phyloP scores from a whole-genome alignment of 768 basidiomycete species.

The Mycena crocata region DNA sequence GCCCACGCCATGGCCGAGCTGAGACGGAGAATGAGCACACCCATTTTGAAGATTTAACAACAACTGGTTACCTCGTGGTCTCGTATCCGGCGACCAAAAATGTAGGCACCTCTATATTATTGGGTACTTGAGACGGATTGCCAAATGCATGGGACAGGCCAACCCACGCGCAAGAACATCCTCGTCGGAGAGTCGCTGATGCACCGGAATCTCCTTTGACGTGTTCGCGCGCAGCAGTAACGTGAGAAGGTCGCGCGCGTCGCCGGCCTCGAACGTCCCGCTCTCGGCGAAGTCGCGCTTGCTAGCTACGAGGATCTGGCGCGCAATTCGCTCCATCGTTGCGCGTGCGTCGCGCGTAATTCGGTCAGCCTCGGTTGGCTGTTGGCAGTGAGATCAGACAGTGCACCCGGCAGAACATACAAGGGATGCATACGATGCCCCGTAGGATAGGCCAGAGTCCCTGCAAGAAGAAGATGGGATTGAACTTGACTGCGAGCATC shows the following conservation, averaged over 20 bases:
- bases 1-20: constrained; percentile 2
- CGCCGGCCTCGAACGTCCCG: constrained; percentile 41
- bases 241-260: constrained; percentile 68
- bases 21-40: not conserved
- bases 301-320: constrained; percentile 58
- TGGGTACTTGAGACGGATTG: not conserved
- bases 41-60: not conserved
- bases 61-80: not conserved
- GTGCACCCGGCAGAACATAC: too few species aligned
- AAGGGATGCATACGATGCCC: constrained; percentile 31
- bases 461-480: constrained; percentile 39
- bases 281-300: constrained; percentile 50
- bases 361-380: too few species aligned
- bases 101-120: not conserved
- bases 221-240: constrained; percentile 73
- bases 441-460: constrained; percentile 43
- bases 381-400: too few species aligned
- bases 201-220: constrained; percentile 65
- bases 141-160: not conserved
- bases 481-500: constrained; percentile 53
- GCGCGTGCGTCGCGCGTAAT: too few species aligned
- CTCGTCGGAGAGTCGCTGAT: constrained; percentile 66
- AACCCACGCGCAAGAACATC: constrained; percentile 67
- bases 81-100: not conserved
- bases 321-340: constrained; percentile 60